phyloP scores from a whole-genome alignment of 805 yeast genomes.

The Pichia kluyveri region DNA sequence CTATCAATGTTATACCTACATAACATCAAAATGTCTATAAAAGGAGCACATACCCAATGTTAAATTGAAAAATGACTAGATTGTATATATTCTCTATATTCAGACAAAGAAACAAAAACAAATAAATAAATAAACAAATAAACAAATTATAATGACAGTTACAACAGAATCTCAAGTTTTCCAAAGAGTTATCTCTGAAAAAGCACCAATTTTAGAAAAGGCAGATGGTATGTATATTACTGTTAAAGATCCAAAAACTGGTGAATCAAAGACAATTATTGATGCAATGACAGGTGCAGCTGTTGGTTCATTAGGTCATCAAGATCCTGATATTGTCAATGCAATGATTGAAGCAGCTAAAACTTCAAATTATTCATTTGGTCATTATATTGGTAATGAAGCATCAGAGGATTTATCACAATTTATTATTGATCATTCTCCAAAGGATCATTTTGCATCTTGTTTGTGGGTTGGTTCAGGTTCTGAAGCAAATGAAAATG shows the following conservation, averaged over 20 bases:
- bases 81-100: background rate
- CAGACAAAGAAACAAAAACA: background rate
- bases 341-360: constrained; percentile 32
- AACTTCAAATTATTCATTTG: constrained; percentile 30
- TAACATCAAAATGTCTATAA: background rate
- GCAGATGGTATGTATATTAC: constrained; percentile 17
- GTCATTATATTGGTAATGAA: constrained; percentile 26
- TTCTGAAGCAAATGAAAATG: constrained; percentile 75
- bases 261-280: constrained; percentile 25
- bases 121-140: background rate
- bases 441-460: constrained; percentile 30
- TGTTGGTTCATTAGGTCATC: constrained; percentile 39
- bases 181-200: constrained; percentile 16
- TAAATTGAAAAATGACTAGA: too few species aligned
- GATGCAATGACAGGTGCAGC: constrained; percentile 49
- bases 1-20: too few species aligned
- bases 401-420: constrained; percentile 35
- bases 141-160: background rate
- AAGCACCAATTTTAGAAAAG: constrained; percentile 13
- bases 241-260: constrained; percentile 32
- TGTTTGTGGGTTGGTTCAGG: constrained; percentile 58
- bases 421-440: constrained; percentile 34
- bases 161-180: constrained; percentile 14
- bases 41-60: too few species aligned
- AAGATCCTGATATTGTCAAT: constrained; percentile 30